Evolutionary conservation across 495 filamentous ascomycete genomes (phyloP).

Genomic region (Aspergillus carlsbadensis): DNA sequence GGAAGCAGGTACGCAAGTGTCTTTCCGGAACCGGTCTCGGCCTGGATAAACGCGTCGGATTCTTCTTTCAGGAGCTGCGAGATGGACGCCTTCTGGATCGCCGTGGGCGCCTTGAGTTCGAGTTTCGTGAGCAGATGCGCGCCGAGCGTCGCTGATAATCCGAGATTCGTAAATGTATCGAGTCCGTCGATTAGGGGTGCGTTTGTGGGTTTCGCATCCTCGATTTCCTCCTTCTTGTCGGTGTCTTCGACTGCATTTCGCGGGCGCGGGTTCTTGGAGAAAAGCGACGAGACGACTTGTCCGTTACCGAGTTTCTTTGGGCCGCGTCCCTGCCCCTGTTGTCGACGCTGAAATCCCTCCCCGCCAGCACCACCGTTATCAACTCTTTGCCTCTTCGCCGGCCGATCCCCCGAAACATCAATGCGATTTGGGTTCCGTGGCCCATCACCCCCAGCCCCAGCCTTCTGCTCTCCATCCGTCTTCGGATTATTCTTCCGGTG

Average conservation of each 20-base stretch:
- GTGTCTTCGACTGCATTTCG: conserved; percentile 50
- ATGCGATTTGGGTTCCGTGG: conserved; percentile 42
- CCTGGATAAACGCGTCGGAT: conserved; percentile 92
- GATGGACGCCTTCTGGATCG: conserved; percentile 88
- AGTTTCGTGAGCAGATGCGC: conserved; percentile 83
- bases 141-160: conserved; percentile 73
- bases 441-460: conserved; percentile 1
- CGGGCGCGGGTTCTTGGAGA: conserved; percentile 78
- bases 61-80: conserved; percentile 76
- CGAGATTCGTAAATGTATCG: conserved; percentile 79
- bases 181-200: conserved; percentile 85
- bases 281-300: conserved; percentile 83
- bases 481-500: conserved; percentile 20
- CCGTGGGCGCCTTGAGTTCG: conserved; percentile 85
- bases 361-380: conserved; percentile 7
- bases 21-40: conserved; percentile 96
- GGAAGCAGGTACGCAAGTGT: conserved; percentile 92
- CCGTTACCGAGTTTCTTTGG: conserved; percentile 33
- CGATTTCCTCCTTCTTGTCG: conserved; percentile 40
- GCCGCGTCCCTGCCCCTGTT: conserved; percentile 21
- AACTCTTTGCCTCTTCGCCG: conserved; percentile 41
- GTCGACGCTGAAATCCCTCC: conserved; percentile 17
- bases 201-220: conserved; percentile 78
- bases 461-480: not conserved
- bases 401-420: conserved; percentile 29